Base-by-base conservation (phyloP, 805 yeast genomes). In the Maudiozyma saulgeensis region DNA sequence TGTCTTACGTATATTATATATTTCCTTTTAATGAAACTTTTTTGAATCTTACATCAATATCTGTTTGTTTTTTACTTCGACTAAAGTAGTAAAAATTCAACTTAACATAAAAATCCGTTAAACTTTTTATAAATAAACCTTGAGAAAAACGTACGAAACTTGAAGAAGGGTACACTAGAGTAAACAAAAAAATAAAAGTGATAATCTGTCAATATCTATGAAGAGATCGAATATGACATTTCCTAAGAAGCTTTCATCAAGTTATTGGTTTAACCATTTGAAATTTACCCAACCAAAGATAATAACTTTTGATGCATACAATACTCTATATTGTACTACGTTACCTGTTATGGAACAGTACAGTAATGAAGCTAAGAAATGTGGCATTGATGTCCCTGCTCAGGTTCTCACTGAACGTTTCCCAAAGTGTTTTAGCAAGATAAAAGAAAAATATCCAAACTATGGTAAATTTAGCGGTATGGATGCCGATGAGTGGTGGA, bases 241-340 rank as follows among this genome's bases (percentile, higher is more conserved):
- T 46, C 58, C 59, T n/a, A 48, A 49, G 35, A 51, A 54, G 31
- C 37, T 53, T 31, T 43, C 60, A 3, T 23, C 50, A 9, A 47
- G 32, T 11, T 42, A 45, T 18, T 56, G 58, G 59, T 44, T 46
- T 2, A 41, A 34, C 11, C 42, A 42, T 12, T n/a, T 40, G 9
- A 52, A 47, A 48, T 51, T 52, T 11, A 42, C 44, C n/a, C 34
- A 45, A 13, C 81, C 82, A 6, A 68, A 67, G 39, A 60, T 81
- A 3, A 64, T 84, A 0, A 78, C 88, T 0, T 73, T 83, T 48
- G 91, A 84, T 63, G 85, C 82, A 0, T 84, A 81, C 64, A 81
- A 79, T 41, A 84, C 90, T 0, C 61, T 84, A 8, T 82, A 81
- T 59, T 68, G 76, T 0, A 84, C 89, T 2, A 70, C 68, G 18